Base-by-base conservation (phyloP, 164 flowering plant genomes). In the Nymphaea colorata region DNA sequence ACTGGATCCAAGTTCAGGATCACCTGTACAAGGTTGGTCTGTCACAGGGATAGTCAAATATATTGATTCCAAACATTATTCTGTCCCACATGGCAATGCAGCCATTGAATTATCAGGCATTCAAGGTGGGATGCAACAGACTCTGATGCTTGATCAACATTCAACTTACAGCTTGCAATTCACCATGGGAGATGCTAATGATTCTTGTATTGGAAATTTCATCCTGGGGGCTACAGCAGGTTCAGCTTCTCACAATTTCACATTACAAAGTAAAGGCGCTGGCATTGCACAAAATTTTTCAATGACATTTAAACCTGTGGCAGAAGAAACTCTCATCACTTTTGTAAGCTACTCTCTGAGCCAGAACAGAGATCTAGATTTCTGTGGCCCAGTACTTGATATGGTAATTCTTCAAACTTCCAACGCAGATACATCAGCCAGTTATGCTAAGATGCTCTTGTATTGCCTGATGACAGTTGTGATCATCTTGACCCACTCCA, bases 341-440 rank as follows among this genome's bases (percentile, higher is more conserved):
- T 79, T 84, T 43, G 44, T 72, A 4, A 84, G 84, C 79, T 72
- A 70, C 61, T 70, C 67, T n/a, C 66, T 64, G 2, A 64, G 65
- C 71, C 79, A 77, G 72, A 78, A 72, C 6, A 76, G 72, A 55
- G 85, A 80, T 67, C 75, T 79, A 10, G 73, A 71, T 5, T 63
- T 65, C 41, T 84, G 85, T 61, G 85, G 87, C 67, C 87, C 87
- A 6, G 79, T 82, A 45, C 61, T 84, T 43, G 83, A 82, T 64
- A 76, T 73, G 59, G 81, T 84, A 15, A 73, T 82, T 64, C 68
- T 82, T 65, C 71, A 61, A 5, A 72, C 66, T 55, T 77, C 83
- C 5, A 6, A 42, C 67, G 83, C 81, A 53, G 4, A 42, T 16
- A 72, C 61, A 72, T 4, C 16, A 41, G 53, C 11, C 53, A 45